Conservation (phyloP, 371 early-diverging fungal genomes). For the Umbelopsis sp. region DNA sequence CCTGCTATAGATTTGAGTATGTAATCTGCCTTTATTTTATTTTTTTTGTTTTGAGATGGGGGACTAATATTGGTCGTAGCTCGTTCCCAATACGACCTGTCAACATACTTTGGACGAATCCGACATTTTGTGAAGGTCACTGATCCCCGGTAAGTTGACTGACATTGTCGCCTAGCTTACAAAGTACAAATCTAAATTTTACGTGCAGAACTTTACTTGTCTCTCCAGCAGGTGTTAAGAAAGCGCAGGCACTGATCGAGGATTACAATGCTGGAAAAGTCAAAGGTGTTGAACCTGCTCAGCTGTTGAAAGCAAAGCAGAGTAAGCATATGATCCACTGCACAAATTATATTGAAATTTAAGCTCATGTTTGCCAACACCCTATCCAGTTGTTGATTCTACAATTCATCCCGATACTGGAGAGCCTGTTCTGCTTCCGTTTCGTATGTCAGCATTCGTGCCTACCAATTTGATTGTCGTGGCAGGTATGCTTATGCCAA, state of each 20-base stretch:
- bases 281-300: constrained; percentile 42
- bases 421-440: constrained; percentile 78
- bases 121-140: constrained; percentile 77
- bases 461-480: constrained; percentile 84
- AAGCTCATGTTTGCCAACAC: too few relatives aligned
- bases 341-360: too few relatives aligned
- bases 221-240: constrained; percentile 54
- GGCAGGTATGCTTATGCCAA: constrained; percentile 81
- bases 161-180: not conserved
- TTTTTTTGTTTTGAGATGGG: not conserved
- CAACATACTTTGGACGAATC: constrained; percentile 74
- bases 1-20: constrained; percentile 12
- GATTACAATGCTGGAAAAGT: constrained; percentile 57
- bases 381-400: constrained; percentile 63
- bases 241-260: constrained; percentile 61
- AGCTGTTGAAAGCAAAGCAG: constrained; percentile 77
- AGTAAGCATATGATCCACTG: constrained; percentile 35
- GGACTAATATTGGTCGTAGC: constrained; percentile 29
- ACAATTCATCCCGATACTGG: constrained; percentile 86
- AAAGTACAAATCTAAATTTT: not conserved
- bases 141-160: constrained; percentile 57
- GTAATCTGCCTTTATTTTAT: not conserved
- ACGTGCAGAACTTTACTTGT: constrained; percentile 64
- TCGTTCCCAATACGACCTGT: constrained; percentile 71
- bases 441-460: constrained; percentile 84